Evolutionary conservation across 192 early-diverging fungal genomes (phyloP).

Genomic region (Pilaira anomala): DNA sequence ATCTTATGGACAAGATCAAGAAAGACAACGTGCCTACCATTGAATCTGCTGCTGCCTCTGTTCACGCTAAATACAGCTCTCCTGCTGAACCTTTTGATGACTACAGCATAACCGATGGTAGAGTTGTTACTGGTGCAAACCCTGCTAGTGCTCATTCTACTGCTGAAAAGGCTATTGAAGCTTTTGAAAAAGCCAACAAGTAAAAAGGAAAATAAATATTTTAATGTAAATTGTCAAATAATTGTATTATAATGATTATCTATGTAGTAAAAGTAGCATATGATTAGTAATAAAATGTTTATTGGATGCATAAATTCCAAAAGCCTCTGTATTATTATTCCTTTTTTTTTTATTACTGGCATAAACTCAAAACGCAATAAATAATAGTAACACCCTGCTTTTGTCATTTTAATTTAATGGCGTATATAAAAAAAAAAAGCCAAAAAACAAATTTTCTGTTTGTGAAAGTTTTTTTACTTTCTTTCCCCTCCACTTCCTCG

Average conservation of each 20-base stretch:
- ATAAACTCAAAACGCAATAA: too few relatives aligned
- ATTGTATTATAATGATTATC: too few relatives aligned
- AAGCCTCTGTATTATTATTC: too few relatives aligned
- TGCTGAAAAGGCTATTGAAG: slow-evolving; percentile 13
- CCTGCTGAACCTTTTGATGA: slow-evolving; percentile 17
- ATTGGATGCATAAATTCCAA: too few relatives aligned
- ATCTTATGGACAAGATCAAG: slow-evolving; percentile 40
- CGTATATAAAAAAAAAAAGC: too few relatives aligned
- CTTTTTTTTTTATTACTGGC: too few relatives aligned
- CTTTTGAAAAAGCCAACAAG: slow-evolving; percentile 6
- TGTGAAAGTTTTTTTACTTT: too few relatives aligned
- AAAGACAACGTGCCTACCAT: slow-evolving; percentile 39
- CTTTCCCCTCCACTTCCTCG: too few relatives aligned
- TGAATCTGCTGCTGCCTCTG: slow-evolving; percentile 32
- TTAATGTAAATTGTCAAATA: background rate
- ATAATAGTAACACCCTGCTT: too few relatives aligned
- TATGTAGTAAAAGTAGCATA: too few relatives aligned
- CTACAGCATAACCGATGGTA: slow-evolving; percentile 49
- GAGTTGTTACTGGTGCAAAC: slow-evolving; percentile 69
- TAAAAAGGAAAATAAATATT: background rate
- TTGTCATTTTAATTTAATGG: too few relatives aligned
- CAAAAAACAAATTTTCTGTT: background rate
- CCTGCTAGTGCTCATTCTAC: slow-evolving; percentile 55
- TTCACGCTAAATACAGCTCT: slow-evolving; percentile 24
- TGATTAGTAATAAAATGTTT: too few relatives aligned